Conservation (phyloP, 2,329 filamentous ascomycete species). For the Basipetospora sp. region DNA sequence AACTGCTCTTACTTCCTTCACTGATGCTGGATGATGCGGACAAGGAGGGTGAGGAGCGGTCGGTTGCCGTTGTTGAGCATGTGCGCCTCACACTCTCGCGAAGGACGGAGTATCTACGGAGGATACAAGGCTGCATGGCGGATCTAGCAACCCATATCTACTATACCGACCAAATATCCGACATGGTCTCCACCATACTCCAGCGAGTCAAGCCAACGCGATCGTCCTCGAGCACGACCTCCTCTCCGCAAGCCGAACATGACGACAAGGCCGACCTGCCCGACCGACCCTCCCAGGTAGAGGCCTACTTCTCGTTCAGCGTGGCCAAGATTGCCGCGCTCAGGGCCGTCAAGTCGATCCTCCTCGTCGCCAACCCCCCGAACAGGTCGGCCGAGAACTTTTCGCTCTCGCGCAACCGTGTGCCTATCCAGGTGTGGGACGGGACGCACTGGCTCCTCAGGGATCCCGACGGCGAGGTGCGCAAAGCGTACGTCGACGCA, state of each 20-base stretch:
- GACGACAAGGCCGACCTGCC: conserved; percentile 26
- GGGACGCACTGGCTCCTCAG: conserved; percentile 87
- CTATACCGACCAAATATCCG: conserved; percentile 87
- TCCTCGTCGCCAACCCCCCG: conserved; percentile 63
- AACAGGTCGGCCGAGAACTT: conserved; percentile 42
- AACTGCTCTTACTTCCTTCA: conserved; percentile 52
- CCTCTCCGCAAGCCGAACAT: conserved; percentile 33
- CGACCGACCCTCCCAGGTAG: conserved; percentile 28
- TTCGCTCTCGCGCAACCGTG: conserved; percentile 55
- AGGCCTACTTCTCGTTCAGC: conserved; percentile 38
- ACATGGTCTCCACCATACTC: conserved; percentile 78
- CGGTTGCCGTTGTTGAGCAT: conserved; percentile 3
- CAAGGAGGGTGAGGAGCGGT: conserved; percentile 15
- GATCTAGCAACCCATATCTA: conserved; percentile 88
- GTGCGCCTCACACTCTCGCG: conserved; percentile 18
- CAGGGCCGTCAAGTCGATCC: conserved; percentile 64
- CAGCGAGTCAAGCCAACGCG: conserved; percentile 56
- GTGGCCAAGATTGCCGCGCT: conserved; percentile 52
- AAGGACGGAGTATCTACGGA: conserved; percentile 49
- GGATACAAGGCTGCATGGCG: conserved; percentile 73
- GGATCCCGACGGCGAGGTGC: conserved; percentile 62
- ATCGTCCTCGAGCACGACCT: conserved; percentile 24
- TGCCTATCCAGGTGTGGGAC: conserved; percentile 79
- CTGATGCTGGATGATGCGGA: conserved; percentile 19
- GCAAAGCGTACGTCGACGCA: conserved; percentile 73